phyloP scores from a whole-genome alignment of 192 early-diverging fungal species.

The Entomortierella lignicola region DNA sequence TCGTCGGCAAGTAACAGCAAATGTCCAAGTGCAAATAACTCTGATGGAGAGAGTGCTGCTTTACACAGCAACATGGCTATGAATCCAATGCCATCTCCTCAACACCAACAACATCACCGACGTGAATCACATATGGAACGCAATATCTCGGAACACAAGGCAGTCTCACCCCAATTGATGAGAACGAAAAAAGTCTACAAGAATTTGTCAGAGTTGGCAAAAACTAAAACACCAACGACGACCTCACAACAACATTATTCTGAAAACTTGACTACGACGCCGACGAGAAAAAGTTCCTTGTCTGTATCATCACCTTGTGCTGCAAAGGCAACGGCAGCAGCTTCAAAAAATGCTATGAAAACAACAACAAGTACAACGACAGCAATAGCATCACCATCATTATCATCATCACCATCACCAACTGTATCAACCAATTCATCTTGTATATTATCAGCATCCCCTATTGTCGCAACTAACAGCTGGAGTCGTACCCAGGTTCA shows the following conservation, averaged over 20 bases:
- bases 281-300: no score
- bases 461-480: neutral
- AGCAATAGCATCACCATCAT: neutral
- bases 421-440: neutral
- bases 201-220: constrained; percentile 16
- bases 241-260: no score
- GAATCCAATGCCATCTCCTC: neutral
- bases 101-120: neutral
- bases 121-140: neutral
- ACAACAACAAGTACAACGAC: neutral
- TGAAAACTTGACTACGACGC: neutral
- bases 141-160: no score
- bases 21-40: neutral
- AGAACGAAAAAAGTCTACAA: constrained; percentile 14
- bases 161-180: neutral
- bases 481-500: constrained; percentile 41
- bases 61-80: neutral
- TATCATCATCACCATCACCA: constrained; percentile 11
- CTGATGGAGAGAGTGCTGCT: constrained; percentile 11
- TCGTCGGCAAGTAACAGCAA: no score
- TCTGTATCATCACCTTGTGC: neutral
- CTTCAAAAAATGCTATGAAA: neutral
- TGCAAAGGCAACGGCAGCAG: neutral
- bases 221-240: neutral
- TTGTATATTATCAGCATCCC: constrained; percentile 8